These are phyloP conservation scores for Penicillium turbatum DNA, from an alignment of 495 filamentous ascomycete species.

Conservation along the genomic window DNA sequence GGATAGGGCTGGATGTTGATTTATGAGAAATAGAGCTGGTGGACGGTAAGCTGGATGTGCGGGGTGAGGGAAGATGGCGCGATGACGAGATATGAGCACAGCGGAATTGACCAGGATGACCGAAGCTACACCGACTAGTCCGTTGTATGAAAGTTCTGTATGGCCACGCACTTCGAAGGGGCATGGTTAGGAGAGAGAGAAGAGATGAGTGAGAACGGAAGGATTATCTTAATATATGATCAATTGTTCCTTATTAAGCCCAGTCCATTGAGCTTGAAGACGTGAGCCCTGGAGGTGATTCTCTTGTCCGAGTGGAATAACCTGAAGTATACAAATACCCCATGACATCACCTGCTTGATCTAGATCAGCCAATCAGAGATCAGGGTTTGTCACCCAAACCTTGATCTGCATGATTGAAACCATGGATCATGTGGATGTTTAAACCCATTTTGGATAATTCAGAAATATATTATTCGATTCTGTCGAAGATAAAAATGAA, in stretches of 20 bases:
- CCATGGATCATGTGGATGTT: too few species aligned
- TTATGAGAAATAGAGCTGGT: background rate
- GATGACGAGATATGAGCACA: conserved; percentile 5
- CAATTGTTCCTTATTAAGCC: background rate
- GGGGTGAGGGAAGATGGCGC: background rate
- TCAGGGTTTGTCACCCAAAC: conserved; percentile 13
- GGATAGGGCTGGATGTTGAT: background rate
- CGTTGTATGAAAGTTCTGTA: background rate
- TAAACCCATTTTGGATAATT: background rate
- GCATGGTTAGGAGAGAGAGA: background rate
- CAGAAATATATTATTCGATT: background rate
- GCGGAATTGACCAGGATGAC: background rate
- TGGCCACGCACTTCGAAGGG: background rate
- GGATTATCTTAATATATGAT: background rate
- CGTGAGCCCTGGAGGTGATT: too few species aligned
- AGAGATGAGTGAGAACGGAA: background rate
- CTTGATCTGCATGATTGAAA: conserved; percentile 1
- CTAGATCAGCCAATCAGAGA: conserved; percentile 12
- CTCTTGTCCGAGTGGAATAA: background rate
- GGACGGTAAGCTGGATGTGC: background rate
- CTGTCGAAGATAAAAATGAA: background rate
- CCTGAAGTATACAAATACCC: background rate
- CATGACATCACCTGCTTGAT: conserved; percentile 14
- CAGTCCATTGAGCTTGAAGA: background rate
- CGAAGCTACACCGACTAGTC: background rate